Conservation (phyloP, 148 eudicot genomes). For the Rhododendron kiyosumense region DNA sequence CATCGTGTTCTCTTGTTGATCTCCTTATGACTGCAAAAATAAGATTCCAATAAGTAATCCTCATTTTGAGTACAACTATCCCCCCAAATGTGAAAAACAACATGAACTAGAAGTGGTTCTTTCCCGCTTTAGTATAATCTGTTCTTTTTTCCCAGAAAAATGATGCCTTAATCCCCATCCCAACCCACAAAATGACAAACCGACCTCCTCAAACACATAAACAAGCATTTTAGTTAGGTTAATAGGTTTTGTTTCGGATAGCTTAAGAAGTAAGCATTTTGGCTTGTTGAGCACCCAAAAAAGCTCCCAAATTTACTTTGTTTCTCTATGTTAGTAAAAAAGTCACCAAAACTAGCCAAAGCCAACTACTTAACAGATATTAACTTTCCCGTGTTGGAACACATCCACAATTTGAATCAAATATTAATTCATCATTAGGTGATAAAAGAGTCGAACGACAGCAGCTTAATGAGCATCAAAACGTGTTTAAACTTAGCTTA, state of each 20-base stretch:
- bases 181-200: background rate
- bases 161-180: background rate
- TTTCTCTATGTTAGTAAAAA: background rate
- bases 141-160: background rate
- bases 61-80: background rate
- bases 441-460: too few relatives aligned
- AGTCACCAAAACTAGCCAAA: background rate
- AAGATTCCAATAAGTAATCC: background rate
- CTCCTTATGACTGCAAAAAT: conserved; percentile 57
- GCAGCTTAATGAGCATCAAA: too few relatives aligned
- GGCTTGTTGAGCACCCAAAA: background rate
- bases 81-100: background rate
- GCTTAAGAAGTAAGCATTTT: background rate
- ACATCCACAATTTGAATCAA: background rate
- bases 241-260: background rate
- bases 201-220: background rate
- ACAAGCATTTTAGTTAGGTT: background rate
- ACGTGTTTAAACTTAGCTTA: too few relatives aligned
- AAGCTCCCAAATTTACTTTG: background rate
- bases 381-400: background rate
- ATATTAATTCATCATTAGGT: background rate
- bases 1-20: conserved; percentile 44
- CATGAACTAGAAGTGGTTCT: background rate
- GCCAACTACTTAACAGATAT: background rate
- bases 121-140: background rate